phyloP scores from a whole-genome alignment of 768 basidiomycete genomes.

The Vararia minispora region DNA sequence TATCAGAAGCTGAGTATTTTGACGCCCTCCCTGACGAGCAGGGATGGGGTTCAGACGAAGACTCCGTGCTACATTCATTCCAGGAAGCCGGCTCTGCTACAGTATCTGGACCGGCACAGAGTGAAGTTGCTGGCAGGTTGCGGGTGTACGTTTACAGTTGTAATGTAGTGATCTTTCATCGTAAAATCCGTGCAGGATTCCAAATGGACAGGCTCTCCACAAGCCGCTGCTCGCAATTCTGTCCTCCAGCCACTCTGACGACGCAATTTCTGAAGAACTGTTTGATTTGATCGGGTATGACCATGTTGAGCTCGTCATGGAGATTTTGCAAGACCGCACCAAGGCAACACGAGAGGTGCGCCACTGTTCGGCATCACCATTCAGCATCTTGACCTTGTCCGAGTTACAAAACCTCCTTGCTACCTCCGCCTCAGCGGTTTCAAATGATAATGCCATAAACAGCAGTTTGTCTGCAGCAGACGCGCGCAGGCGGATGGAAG shows the following conservation, averaged over 20 bases:
- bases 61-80: too few species aligned
- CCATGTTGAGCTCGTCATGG: slow-evolving; percentile 65
- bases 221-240: slow-evolving; percentile 27
- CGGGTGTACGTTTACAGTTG: background rate
- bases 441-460: too few species aligned
- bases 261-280: slow-evolving; percentile 68
- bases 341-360: slow-evolving; percentile 39
- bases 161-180: background rate
- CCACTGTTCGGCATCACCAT: background rate
- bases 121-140: too few species aligned
- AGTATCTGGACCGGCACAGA: too few species aligned
- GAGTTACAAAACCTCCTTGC: too few species aligned
- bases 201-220: slow-evolving; percentile 17
- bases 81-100: too few species aligned
- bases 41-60: too few species aligned
- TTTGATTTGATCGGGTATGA: slow-evolving; percentile 80
- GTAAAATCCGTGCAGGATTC: slow-evolving; percentile 18
- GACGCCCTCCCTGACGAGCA: too few species aligned
- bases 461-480: slow-evolving; percentile 1
- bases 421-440: too few species aligned
- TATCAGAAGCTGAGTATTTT: too few species aligned
- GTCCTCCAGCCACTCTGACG: slow-evolving; percentile 40
- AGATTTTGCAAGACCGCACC: slow-evolving; percentile 50
- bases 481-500: slow-evolving; percentile 52
- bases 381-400: too few species aligned